Percentiles rank a stretch among this genome's conserved stretches.
Conservation (phyloP, 2,329 filamentous ascomycete genomes). For the Pseudogymnoascus sp. region DNA sequence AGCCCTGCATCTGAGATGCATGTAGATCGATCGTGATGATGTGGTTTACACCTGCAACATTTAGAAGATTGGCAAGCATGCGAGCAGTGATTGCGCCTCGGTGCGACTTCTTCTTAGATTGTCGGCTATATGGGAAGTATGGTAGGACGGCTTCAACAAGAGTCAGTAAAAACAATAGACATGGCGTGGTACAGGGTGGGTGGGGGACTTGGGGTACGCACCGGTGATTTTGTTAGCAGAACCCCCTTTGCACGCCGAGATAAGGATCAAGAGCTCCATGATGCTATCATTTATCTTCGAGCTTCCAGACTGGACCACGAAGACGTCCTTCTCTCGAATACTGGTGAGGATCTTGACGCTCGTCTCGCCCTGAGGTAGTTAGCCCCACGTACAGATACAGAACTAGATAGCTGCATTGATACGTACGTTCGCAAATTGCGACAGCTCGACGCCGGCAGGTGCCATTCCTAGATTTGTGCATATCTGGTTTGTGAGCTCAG, state of each 20-base stretch:
- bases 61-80: constrained; percentile 91
- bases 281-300: constrained; percentile 95
- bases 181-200: neutral
- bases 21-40: constrained; percentile 96
- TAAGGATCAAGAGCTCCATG: constrained; percentile 99
- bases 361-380: constrained; percentile 50
- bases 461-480: constrained; percentile 60
- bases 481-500: constrained; percentile 55
- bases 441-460: constrained; percentile 55
- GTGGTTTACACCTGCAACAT: constrained; percentile 91
- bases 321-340: constrained; percentile 97
- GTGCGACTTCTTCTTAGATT: constrained; percentile 98
- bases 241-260: constrained; percentile 94
- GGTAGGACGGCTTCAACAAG: constrained; percentile 64
- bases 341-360: constrained; percentile 62
- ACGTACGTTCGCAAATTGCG: constrained; percentile 62
- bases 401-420: constrained; percentile 24
- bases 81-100: constrained; percentile 92
- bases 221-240: constrained; percentile 95
- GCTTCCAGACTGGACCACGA: constrained; percentile 96
- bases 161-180: constrained; percentile 15
- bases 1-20: constrained; percentile 98
- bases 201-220: constrained; percentile 36
- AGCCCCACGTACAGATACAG: constrained; percentile 21
- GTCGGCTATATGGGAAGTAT: constrained; percentile 98